Percentiles rank a stretch among this genome's conserved stretches.
phyloP scores from a whole-genome alignment of 2,329 filamentous ascomycete species.

The Colletotrichum falcatum region DNA sequence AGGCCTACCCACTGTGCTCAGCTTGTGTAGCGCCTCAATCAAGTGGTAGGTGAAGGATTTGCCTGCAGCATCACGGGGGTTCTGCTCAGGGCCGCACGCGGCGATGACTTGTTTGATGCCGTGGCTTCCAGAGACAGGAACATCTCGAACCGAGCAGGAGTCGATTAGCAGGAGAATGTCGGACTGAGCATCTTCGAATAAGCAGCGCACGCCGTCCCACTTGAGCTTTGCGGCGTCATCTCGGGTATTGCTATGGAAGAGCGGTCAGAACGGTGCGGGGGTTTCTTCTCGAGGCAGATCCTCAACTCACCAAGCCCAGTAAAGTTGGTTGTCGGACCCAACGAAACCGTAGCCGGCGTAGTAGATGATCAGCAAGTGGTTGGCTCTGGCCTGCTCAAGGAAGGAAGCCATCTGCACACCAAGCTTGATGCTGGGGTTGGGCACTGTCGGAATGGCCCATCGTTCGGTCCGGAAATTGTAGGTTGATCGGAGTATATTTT shows the following conservation, averaged over 20 bases:
- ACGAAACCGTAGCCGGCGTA: conserved; percentile 72
- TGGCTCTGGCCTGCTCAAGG: conserved; percentile 66
- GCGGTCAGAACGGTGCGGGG: conserved; percentile 50
- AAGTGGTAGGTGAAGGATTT: conserved; percentile 70
- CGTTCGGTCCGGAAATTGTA: conserved; percentile 71
- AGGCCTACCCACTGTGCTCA: conserved; percentile 61
- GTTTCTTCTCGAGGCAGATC: not conserved
- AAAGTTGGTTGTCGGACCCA: conserved; percentile 70
- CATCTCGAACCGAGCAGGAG: conserved; percentile 68
- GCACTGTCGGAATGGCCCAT: conserved; percentile 70
- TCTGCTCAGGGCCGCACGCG: conserved; percentile 67
- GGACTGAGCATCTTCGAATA: conserved; percentile 72
- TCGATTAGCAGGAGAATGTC: conserved; percentile 74
- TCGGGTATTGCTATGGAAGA: conserved; percentile 62
- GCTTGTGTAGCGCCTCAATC: conserved; percentile 65
- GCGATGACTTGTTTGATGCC: conserved; percentile 73
- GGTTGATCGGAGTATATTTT: conserved; percentile 68
- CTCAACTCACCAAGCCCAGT: conserved; percentile 73
- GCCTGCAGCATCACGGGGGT: conserved; percentile 56
- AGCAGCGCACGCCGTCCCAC: conserved; percentile 72
- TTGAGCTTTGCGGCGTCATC: conserved; percentile 71
- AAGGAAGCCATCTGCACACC: conserved; percentile 71
- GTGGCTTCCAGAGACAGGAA: conserved; percentile 61
- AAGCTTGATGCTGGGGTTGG: conserved; percentile 71
- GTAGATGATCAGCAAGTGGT: conserved; percentile 73